Evolutionary conservation across 2,329 filamentous ascomycete species (phyloP), one percentile per base, ranked within the genome.

Genomic region (Dactylonectria macrodidyma): DNA sequence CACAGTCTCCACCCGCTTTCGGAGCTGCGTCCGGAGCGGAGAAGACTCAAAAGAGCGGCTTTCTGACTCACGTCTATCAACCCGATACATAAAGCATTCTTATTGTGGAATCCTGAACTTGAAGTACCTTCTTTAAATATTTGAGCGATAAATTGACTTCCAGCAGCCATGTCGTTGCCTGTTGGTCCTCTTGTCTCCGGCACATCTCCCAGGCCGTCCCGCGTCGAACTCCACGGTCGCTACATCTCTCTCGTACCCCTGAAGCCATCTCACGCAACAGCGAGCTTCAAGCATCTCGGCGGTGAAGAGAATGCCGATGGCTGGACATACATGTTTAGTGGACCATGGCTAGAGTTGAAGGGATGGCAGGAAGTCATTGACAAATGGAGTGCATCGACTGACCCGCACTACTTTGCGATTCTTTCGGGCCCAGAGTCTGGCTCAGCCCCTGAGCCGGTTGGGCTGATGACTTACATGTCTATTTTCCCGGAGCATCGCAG

Each of bases 401-500:
- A 85, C 64, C 79, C 81, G 0, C 73, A 83, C 46, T 84, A 82
- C 73, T 89, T 82, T 71, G 79, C 83, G 12, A 81, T 88, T 26
- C 75, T 85, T 16, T 82, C 82, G 3, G 73, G 73, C 0, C 76
- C 73, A 3, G 70, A 56, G 14, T 69, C 66, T 12, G 73, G 70
- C 38, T 68, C 69, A 0, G 61, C 58, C 3, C 75, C 78, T 9
- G 81, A 82, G 59, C 74, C 82, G 0, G 74, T 86, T 1, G 87
- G 87, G 1, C 78, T 81, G 46, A 73, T 82, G 72, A 71, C 79
- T 0, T 85, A 85, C 62, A 77, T 90, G 72, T 83, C 82, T 61
- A 85, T 89, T 57, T 80, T 84, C 5, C 81, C 85, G 0, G 69
- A 73, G 0, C 81, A 91, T 62, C 81, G 85, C 2, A 80, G 82